phyloP scores from a whole-genome alignment of 176 grass and related monocot species.

The Aegilops umbellulata region DNA sequence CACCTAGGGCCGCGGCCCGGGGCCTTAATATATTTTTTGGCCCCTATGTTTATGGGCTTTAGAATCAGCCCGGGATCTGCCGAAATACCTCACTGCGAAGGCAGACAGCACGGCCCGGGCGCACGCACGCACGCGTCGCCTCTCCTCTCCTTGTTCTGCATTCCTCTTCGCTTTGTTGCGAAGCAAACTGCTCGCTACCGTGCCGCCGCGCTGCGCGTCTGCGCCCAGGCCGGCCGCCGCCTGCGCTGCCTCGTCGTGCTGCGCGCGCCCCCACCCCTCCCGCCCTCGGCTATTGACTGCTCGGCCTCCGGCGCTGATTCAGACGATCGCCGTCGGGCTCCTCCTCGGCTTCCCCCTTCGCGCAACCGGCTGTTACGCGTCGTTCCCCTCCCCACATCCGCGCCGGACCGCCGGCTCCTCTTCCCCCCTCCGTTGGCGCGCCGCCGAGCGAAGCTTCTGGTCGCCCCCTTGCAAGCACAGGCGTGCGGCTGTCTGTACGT shows the following conservation, averaged over 20 bases:
- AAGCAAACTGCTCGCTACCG: background rate
- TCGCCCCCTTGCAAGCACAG: background rate
- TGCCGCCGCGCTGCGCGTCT: background rate
- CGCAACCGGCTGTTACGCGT: background rate
- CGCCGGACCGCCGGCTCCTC: too few relatives aligned
- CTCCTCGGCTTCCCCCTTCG: background rate
- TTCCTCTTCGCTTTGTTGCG: background rate
- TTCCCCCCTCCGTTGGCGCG: too few relatives aligned
- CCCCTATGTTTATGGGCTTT: too few relatives aligned
- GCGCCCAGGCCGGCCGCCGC: background rate
- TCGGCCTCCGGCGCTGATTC: background rate
- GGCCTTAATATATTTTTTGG: too few relatives aligned
- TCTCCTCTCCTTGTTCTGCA: background rate
- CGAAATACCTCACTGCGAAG: too few relatives aligned
- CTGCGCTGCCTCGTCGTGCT: background rate
- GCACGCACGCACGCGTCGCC: background rate
- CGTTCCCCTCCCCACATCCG: background rate
- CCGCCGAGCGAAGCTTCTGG: background rate
- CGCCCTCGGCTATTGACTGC: background rate
- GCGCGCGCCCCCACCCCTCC: too few relatives aligned
- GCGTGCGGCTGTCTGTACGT: background rate
- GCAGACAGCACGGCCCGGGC: too few relatives aligned
- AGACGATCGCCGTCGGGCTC: background rate
- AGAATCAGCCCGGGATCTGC: too few relatives aligned
- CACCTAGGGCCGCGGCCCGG: too few relatives aligned